These are phyloP conservation scores for Cladobotryum mycophilum DNA, from an alignment of 2,329 filamentous ascomycete species.

Conservation along the genomic window DNA sequence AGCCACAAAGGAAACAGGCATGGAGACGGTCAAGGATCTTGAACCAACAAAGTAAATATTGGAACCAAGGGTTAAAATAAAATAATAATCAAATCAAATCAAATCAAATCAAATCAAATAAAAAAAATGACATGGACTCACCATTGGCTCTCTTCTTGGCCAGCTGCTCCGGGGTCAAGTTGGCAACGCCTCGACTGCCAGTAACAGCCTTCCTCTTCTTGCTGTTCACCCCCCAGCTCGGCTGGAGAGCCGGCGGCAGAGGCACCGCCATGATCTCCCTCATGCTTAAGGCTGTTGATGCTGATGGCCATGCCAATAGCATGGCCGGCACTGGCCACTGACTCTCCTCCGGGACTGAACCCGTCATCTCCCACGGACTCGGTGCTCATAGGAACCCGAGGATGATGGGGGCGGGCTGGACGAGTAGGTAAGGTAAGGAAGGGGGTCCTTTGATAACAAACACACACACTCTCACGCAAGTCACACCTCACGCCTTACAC, in stretches of 20 bases:
- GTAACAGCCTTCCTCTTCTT: constrained; percentile 40
- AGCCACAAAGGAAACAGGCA: too few relatives aligned
- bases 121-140: constrained; percentile 25
- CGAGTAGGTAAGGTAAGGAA: too few relatives aligned
- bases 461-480: too few relatives aligned
- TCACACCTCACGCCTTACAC: too few relatives aligned
- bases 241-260: not conserved
- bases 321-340: constrained; percentile 1
- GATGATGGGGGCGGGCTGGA: not conserved
- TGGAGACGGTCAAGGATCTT: too few relatives aligned
- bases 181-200: constrained; percentile 48
- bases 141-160: constrained; percentile 59
- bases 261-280: constrained; percentile 1
- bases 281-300: constrained; percentile 2
- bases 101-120: not conserved
- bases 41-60: not conserved
- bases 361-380: constrained; percentile 3
- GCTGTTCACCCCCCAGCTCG: constrained; percentile 1
- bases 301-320: not conserved
- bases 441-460: too few relatives aligned
- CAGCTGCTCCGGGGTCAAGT: constrained; percentile 67
- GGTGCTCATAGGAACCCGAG: constrained; percentile 4
- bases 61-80: not conserved
- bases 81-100: not conserved
- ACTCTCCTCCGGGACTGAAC: constrained; percentile 9